Percentiles rank a stretch among this genome's conserved stretches.
These are phyloP conservation scores for Lagerstroemia speciosa DNA, from an alignment of 345 rosid species.

Conservation along the genomic window DNA sequence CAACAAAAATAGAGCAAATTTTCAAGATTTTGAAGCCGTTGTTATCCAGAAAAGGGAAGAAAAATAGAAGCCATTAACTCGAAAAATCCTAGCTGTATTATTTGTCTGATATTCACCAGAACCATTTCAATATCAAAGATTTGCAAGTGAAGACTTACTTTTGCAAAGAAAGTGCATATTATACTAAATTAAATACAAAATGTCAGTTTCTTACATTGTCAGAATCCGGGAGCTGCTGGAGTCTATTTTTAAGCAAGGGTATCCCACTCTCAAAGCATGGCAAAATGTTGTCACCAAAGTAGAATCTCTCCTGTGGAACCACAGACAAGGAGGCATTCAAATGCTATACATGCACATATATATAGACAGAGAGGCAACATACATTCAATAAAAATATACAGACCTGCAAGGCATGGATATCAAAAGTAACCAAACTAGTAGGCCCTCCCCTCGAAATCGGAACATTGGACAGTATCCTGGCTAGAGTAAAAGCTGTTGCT, in stretches of 20 bases:
- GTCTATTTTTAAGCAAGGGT: slow-evolving; percentile 80
- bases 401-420: slow-evolving; percentile 98
- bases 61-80: not conserved
- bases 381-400: not conserved
- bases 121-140: not conserved
- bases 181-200: not conserved
- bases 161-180: not conserved
- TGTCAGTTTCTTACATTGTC: slow-evolving; percentile 54
- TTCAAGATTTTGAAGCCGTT: not conserved
- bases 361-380: not conserved
- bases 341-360: not conserved
- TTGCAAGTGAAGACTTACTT: not conserved
- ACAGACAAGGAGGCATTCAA: slow-evolving; percentile 1
- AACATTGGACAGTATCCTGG: slow-evolving; percentile 81
- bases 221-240: slow-evolving; percentile 81
- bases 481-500: slow-evolving; percentile 94
- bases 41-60: no score
- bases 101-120: not conserved
- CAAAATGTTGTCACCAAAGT: slow-evolving; percentile 85
- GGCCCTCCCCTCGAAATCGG: slow-evolving; percentile 92
- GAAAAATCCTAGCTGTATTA: not conserved
- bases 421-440: slow-evolving; percentile 90
- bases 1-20: not conserved
- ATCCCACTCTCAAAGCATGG: slow-evolving; percentile 97
- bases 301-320: slow-evolving; percentile 74